Base-by-base conservation (phyloP, 148 eudicot genomes). In the Vaccinium vitisidaea region DNA sequence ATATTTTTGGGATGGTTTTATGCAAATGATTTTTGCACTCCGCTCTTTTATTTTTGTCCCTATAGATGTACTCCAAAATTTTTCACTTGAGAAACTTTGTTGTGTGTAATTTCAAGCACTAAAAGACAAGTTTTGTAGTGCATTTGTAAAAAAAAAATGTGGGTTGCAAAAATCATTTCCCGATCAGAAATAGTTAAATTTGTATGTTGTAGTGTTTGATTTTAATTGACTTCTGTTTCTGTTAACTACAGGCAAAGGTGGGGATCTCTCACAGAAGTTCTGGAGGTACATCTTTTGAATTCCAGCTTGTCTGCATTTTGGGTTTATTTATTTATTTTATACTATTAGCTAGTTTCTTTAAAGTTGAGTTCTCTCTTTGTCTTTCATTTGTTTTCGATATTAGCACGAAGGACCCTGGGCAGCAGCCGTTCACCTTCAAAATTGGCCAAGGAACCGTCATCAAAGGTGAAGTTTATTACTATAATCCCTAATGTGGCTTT, bases 401-500 rank as follows among this genome's bases (percentile, higher is more conserved):
- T 74, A 94, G 99, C 90, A 96, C 98, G 52, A 96, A 94, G 93
- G 98, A 94, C 86, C 92, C 94, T 2, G 99, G 98, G 55, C 94
- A 94, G 84, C 46, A 90, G 88, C 94, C 98, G 10, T 96, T 96
- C 90, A 43, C 93, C 75, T 96, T 96, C 75, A 87, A 92, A 67
- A 90, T 96, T 84, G 99, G 99, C 82, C 82, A 87, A 85, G 95
- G 95, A 46, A 83, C 88, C 4, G 97, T 94, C 84, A 92, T 94
- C n/a, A 94, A 94, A 94, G 99, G 99, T 94, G 88, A 58, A 61
- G 39, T 69, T 75, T 27, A 2, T 6, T 3, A 21, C 39, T 71
- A 8, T 80, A 23, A 39, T 12, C 18, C 39, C 0, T 39, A 81
- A 7, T 81, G 18, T 2, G 21, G 52, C 8, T 3, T 25, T 4